Evolutionary conservation across 2,329 filamentous ascomycete species (phyloP).

Genomic region (Ophiostoma sp.): DNA sequence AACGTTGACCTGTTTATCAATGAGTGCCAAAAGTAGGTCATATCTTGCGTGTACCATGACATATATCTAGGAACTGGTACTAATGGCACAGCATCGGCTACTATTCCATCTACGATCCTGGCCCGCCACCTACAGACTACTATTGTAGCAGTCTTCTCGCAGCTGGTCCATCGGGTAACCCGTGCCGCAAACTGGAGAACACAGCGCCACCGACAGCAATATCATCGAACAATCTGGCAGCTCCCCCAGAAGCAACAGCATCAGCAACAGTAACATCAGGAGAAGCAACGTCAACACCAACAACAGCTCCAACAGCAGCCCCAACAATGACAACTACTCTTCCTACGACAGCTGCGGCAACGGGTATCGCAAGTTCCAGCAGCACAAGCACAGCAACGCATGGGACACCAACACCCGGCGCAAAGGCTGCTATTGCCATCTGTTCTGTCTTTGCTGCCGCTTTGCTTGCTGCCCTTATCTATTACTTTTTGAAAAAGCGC

Average conservation of each 20-base stretch:
- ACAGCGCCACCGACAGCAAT: not conserved
- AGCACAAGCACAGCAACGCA: not conserved
- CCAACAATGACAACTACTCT: not conserved
- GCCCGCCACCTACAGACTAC: slow-evolving; percentile 33
- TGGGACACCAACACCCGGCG: slow-evolving; percentile 29
- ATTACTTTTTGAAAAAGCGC: slow-evolving; percentile 34
- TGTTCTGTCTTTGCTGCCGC: slow-evolving; percentile 39
- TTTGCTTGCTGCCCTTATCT: slow-evolving; percentile 35
- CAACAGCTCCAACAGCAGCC: not conserved
- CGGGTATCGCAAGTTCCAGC: not conserved
- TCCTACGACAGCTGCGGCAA: not conserved
- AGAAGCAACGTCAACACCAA: not conserved
- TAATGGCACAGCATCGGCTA: slow-evolving; percentile 31
- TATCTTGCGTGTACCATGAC: not conserved
- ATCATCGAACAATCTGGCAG: not conserved
- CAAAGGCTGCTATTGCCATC: slow-evolving; percentile 43
- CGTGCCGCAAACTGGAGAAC: slow-evolving; percentile 8
- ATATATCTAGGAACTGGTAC: not conserved
- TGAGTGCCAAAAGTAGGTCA: slow-evolving; percentile 45
- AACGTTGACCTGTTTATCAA: slow-evolving; percentile 49
- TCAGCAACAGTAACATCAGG: not conserved
- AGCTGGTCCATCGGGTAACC: slow-evolving; percentile 15
- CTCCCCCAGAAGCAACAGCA: not conserved
- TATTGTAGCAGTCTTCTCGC: slow-evolving; percentile 28
- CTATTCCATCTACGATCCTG: slow-evolving; percentile 33